Base-by-base conservation (phyloP, 2,329 filamentous ascomycete genomes). In the Hypoxylon sp. region DNA sequence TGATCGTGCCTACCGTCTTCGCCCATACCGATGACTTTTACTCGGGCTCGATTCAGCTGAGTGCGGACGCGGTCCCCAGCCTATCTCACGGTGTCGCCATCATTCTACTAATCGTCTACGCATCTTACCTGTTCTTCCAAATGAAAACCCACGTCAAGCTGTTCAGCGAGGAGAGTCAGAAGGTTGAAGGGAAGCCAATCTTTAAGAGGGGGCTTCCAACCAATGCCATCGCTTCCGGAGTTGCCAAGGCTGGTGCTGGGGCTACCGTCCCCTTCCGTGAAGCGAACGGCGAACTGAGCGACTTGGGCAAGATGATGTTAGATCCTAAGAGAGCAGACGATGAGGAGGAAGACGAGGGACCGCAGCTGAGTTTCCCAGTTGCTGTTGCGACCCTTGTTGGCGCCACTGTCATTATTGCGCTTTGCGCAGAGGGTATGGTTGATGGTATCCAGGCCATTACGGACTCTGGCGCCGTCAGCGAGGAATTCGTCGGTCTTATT, bases 1-100 rank as follows among this genome's bases (percentile, higher is more conserved):
- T 96, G 61, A 93, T 97, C 60, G 91, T 97, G 17, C 93, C 93
- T 0, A 96, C 91, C 4, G 90, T 93, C 4, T 96, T 96, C 68
- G 81, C 64, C n/a, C 62, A 89, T 57, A 74, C 74, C 11, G 74
- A 72, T 35, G 67, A 71, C 20, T 76, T 77, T 1, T 63, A 61
- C 4, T 65, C 67, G 0, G 56, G 69, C 25, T 60, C 69, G 1
- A 61, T 67, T 16, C 49, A 60, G 2, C 79, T 83, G 3, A 82
- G 87, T n/a, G 79, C 80, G 9, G 71, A 75, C 4, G 80, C 82
- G 3, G 83, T 89, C 8, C 82, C 83, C 8, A 74, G 76, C 47
- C 73, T 89, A 15, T 92, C 89, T 0, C 83, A 88, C 45, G 89
- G 89, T 41, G 90, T 88, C 1, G 76, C 89, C 0, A 75, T 97